Evolutionary conservation across 2,329 filamentous ascomycete genomes (phyloP).

Genomic region (Penicillium sp.): DNA sequence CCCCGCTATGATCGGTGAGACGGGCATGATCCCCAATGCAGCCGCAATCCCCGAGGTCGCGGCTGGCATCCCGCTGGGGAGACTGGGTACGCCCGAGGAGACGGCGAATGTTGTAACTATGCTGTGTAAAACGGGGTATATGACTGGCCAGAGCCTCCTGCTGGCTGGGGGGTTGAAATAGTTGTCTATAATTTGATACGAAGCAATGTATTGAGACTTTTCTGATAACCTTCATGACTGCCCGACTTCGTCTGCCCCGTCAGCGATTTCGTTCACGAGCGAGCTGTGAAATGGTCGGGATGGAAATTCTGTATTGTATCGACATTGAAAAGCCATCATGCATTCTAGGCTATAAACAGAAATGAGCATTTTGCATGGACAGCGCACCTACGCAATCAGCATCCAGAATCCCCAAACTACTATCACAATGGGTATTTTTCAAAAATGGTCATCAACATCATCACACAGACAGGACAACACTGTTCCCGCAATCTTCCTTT

Average conservation of each 20-base stretch:
- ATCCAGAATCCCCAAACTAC: conserved; percentile 1
- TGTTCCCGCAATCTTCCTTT: background rate
- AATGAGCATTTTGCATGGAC: background rate
- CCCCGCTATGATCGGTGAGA: conserved; percentile 68
- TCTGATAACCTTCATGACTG: background rate
- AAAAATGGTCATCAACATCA: conserved; percentile 10
- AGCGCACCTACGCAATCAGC: background rate
- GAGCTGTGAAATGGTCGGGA: background rate
- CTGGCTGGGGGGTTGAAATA: conserved; percentile 57
- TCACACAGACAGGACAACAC: background rate
- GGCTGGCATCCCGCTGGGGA: conserved; percentile 60
- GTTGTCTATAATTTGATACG: conserved; percentile 5
- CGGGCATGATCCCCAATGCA: conserved; percentile 63
- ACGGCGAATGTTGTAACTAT: conserved; percentile 63
- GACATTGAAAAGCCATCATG: background rate
- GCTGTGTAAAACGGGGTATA: conserved; percentile 62
- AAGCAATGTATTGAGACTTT: background rate
- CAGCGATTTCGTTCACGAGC: background rate
- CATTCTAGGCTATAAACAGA: conserved; percentile 2
- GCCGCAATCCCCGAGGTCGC: conserved; percentile 62
- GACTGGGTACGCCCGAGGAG: conserved; percentile 61
- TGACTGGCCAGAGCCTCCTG: conserved; percentile 60
- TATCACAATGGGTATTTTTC: conserved; percentile 25
- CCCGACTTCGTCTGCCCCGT: background rate
- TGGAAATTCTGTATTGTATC: too few species aligned